Conservation (phyloP, 768 basidiomycete species). For the Lepiota brunneoincarnata region DNA sequence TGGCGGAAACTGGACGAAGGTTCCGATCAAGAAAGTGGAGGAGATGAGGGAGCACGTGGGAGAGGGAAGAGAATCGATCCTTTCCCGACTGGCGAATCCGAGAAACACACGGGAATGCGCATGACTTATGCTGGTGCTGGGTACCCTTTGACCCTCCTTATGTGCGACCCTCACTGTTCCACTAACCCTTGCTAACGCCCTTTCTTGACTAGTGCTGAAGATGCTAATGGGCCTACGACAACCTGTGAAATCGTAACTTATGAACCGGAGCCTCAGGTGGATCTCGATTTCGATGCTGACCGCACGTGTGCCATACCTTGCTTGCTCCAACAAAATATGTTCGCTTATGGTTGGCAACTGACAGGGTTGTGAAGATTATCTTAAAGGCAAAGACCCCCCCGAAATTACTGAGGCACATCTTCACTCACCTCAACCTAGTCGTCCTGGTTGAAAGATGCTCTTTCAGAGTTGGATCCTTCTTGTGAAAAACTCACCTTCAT, state of each 20-base stretch:
- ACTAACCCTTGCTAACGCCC: not conserved
- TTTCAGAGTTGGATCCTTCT: constrained; percentile 87
- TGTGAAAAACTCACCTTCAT: constrained; percentile 84
- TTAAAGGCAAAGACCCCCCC: constrained; percentile 56
- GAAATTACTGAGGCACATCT: not conserved
- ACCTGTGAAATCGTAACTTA: constrained; percentile 86
- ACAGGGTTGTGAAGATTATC: constrained; percentile 76
- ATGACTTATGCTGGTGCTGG: constrained; percentile 80
- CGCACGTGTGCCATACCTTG: constrained; percentile 42
- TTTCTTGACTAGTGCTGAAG: constrained; percentile 55
- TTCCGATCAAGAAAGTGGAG: constrained; percentile 39
- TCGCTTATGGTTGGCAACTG: not conserved
- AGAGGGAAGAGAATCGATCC: constrained; percentile 51
- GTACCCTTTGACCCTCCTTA: constrained; percentile 70
- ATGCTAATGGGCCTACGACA: constrained; percentile 78
- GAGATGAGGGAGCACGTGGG: constrained; percentile 33
- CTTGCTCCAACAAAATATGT: not conserved
- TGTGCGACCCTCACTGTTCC: constrained; percentile 50
- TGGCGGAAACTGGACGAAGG: constrained; percentile 48
- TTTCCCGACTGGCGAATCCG: constrained; percentile 49
- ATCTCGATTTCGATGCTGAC: constrained; percentile 73
- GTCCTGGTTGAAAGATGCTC: constrained; percentile 90
- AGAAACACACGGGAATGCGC: constrained; percentile 80
- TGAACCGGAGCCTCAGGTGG: constrained; percentile 77
- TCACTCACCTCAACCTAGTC: constrained; percentile 41